Conservation (phyloP, 2,329 filamentous ascomycete species). For the Immersiporthe knoxdaviesiana region DNA sequence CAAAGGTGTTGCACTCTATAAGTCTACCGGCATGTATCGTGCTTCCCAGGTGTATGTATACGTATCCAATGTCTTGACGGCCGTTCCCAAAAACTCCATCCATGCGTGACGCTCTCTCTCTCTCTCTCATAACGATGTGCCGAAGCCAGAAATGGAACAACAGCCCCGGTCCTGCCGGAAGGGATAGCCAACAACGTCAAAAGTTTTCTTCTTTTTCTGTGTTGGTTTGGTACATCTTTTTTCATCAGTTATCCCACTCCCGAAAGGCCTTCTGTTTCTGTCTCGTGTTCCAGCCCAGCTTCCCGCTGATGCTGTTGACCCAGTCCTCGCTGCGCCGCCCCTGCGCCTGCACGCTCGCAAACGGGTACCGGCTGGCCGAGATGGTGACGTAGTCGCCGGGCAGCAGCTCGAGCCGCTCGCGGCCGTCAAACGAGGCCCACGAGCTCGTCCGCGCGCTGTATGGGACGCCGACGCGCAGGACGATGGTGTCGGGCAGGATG, state of each 20-base stretch:
- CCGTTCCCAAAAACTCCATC: neutral
- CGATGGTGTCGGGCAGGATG: slow-evolving; percentile 93
- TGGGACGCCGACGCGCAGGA: slow-evolving; percentile 89
- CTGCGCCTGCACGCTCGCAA: slow-evolving; percentile 74
- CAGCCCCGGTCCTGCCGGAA: neutral
- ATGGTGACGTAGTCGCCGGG: slow-evolving; percentile 86
- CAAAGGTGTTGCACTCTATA: neutral
- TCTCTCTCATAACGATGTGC: neutral
- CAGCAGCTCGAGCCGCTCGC: slow-evolving; percentile 78
- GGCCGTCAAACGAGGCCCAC: slow-evolving; percentile 98
- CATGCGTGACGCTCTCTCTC: neutral
- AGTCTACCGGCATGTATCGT: slow-evolving; percentile 4
- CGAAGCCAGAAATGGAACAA: neutral
- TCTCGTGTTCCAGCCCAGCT: slow-evolving; percentile 80
- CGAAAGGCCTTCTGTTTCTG: slow-evolving; percentile 72
- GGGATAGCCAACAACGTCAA: neutral
- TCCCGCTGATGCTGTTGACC: slow-evolving; percentile 79
- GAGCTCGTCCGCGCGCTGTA: slow-evolving; percentile 87
- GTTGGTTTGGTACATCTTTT: no score
- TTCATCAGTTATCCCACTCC: slow-evolving; percentile 43
- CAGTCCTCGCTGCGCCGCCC: slow-evolving; percentile 75
- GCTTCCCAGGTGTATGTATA: neutral
- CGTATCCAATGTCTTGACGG: neutral
- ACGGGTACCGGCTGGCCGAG: slow-evolving; percentile 78
- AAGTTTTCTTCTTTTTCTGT: neutral